A percentile compares a stretch with the other conserved stretches of the same genome.
Evolutionary conservation across 208 protist species (phyloP).

Genomic region (Lotmaria passim): DNA sequence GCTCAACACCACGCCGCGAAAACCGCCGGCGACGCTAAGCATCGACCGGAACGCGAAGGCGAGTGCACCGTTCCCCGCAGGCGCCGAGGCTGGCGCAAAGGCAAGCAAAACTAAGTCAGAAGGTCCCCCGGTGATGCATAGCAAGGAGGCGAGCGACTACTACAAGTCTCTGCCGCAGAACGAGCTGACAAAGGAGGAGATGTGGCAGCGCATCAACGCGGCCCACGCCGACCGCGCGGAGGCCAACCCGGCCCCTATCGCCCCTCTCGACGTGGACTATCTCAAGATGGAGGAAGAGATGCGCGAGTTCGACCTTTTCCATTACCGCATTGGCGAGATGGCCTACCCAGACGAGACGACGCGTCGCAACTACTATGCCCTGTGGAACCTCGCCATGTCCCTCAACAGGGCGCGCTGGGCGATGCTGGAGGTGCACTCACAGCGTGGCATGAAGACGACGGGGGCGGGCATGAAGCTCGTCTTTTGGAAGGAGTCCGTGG

Average conservation of each 20-base stretch:
- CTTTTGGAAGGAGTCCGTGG: conserved; percentile 85
- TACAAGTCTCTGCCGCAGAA: conserved; percentile 80
- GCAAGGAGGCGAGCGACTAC: conserved; percentile 76
- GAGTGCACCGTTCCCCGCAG: neutral
- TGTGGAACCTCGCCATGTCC: conserved; percentile 86
- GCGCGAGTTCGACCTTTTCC: conserved; percentile 74
- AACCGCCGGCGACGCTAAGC: conserved; percentile 3
- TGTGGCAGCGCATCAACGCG: conserved; percentile 78
- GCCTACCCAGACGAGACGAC: conserved; percentile 61
- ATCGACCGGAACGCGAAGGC: neutral
- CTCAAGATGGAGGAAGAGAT: conserved; percentile 84
- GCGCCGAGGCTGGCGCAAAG: neutral
- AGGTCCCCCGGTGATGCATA: conserved; percentile 17
- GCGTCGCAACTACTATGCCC: conserved; percentile 85
- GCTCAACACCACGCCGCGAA: conserved; percentile 13
- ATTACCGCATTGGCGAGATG: conserved; percentile 83
- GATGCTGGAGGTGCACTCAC: conserved; percentile 89
- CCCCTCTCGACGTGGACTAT: conserved; percentile 78
- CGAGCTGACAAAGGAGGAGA: conserved; percentile 85
- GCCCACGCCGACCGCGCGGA: conserved; percentile 54
- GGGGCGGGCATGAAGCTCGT: conserved; percentile 91
- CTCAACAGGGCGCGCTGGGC: conserved; percentile 90
- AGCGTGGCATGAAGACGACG: conserved; percentile 87
- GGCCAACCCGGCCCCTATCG: conserved; percentile 32
- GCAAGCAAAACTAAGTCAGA: conserved; percentile 9